A percentile compares a stretch with the other conserved stretches of the same genome.
phyloP scores from a whole-genome alignment of 2,329 filamentous ascomycete species.

The Cladobotryum mycophilum region DNA sequence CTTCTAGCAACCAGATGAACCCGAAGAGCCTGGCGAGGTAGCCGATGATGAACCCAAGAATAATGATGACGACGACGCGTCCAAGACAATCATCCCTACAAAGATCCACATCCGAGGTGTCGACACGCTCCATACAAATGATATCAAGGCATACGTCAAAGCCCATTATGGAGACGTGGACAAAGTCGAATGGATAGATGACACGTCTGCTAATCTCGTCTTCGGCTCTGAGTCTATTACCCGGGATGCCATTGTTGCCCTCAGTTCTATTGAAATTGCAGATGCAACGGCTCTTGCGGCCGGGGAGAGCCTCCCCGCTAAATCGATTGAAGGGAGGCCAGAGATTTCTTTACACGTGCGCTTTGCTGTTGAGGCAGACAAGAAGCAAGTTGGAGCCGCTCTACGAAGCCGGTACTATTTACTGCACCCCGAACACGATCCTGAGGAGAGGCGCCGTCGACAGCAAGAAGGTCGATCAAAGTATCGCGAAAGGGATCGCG shows the following conservation, averaged over 20 bases:
- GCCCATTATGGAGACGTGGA: slow-evolving; percentile 58
- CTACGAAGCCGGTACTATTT: slow-evolving; percentile 86
- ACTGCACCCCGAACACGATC: slow-evolving; percentile 83
- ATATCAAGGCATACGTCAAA: slow-evolving; percentile 69
- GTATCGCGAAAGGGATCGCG: slow-evolving; percentile 54
- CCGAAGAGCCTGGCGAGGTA: slow-evolving; percentile 33
- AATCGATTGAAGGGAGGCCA: slow-evolving; percentile 60
- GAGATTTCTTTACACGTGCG: slow-evolving; percentile 66
- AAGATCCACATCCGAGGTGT: slow-evolving; percentile 84
- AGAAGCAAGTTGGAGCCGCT: slow-evolving; percentile 72
- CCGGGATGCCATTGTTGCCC: slow-evolving; percentile 47
- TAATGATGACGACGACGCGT: slow-evolving; percentile 16
- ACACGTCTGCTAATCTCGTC: slow-evolving; percentile 80
- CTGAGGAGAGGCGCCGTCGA: slow-evolving; percentile 61
- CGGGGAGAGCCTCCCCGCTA: slow-evolving; percentile 63
- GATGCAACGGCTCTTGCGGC: slow-evolving; percentile 51
- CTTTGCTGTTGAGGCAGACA: slow-evolving; percentile 67
- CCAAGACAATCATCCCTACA: slow-evolving; percentile 28
- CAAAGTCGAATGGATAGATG: slow-evolving; percentile 89
- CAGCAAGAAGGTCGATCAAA: slow-evolving; percentile 51
- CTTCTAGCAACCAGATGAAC: slow-evolving; percentile 29
- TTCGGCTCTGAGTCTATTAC: slow-evolving; percentile 55
- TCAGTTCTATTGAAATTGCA: slow-evolving; percentile 45
- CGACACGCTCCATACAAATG: slow-evolving; percentile 70
- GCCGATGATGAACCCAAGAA: slow-evolving; percentile 26